Conservation (phyloP, 2,329 filamentous ascomycete genomes). For the Tolypocladium guangdongense region DNA sequence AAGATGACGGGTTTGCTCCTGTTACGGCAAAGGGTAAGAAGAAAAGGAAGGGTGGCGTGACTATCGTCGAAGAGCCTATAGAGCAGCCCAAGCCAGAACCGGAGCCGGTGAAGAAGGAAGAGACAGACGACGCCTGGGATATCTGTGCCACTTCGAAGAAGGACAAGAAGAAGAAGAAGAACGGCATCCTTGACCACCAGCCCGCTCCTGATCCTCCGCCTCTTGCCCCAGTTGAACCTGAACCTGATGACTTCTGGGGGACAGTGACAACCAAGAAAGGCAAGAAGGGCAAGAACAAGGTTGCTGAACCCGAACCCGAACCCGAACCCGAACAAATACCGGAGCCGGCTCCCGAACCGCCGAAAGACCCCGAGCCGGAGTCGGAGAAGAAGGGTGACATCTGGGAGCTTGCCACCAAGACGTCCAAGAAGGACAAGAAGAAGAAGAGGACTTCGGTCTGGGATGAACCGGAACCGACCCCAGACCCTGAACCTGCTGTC, state of each 20-base stretch:
- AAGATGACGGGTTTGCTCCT: constrained; percentile 10
- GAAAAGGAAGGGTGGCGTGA: constrained; percentile 20
- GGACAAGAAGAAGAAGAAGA: constrained; percentile 22
- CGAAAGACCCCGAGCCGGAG: constrained; percentile 10
- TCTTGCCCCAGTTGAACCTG: background rate
- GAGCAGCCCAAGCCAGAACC: constrained; percentile 10
- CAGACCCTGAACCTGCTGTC: constrained; percentile 10
- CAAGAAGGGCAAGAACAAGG: constrained; percentile 26
- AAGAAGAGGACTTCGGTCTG: constrained; percentile 14
- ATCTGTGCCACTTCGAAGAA: constrained; percentile 15
- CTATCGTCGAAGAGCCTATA: constrained; percentile 10
- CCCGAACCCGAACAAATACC: constrained; percentile 12
- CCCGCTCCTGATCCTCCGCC: constrained; percentile 1
- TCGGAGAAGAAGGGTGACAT: constrained; percentile 18
- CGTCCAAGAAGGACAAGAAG: constrained; percentile 20
- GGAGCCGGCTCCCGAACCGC: constrained; percentile 13
- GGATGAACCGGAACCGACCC: constrained; percentile 11
- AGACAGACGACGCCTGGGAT: constrained; percentile 21
- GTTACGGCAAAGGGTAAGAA: constrained; percentile 22
- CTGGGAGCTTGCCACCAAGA: constrained; percentile 16
- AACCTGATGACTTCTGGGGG: constrained; percentile 1
- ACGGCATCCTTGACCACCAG: background rate
- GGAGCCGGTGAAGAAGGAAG: constrained; percentile 17
- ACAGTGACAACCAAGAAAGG: constrained; percentile 11
- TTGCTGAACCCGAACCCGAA: constrained; percentile 8